A percentile compares a stretch with the other conserved stretches of the same genome.
These are phyloP conservation scores for Fraxinus sp. DNA, from an alignment of 305 asterid species.

Conservation along the genomic window DNA sequence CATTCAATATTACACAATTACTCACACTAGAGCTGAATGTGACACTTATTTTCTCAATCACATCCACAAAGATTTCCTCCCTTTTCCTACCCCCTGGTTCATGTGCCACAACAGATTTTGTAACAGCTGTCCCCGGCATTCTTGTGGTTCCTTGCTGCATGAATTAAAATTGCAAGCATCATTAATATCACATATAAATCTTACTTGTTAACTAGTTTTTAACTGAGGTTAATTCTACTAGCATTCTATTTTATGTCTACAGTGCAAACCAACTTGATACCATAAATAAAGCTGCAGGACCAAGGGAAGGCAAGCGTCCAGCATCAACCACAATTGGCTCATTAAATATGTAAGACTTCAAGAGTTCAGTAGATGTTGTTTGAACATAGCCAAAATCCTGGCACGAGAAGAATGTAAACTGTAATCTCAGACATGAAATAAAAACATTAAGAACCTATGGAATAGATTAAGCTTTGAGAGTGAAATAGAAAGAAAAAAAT, in stretches of 20 bases:
- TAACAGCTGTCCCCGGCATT: constrained; percentile 99
- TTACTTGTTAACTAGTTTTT: not conserved
- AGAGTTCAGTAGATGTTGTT: constrained; percentile 90
- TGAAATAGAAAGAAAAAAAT: not conserved
- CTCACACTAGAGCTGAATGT: constrained; percentile 99
- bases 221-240: constrained; percentile 3
- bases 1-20: constrained; percentile 27
- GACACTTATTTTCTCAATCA: constrained; percentile 95
- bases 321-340: constrained; percentile 94
- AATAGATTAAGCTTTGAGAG: not conserved
- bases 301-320: constrained; percentile 80
- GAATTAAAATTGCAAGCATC: constrained; percentile 28
- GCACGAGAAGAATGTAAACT: constrained; percentile 19
- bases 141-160: constrained; percentile 95
- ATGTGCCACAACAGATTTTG: constrained; percentile 95
- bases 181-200: constrained; percentile 13
- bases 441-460: not conserved
- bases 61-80: constrained; percentile 98
- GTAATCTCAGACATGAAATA: constrained; percentile 12
- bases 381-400: constrained; percentile 99
- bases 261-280: constrained; percentile 41
- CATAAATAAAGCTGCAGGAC: constrained; percentile 95
- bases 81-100: constrained; percentile 97
- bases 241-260: not conserved
- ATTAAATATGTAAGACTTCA: constrained; percentile 86